Evolutionary conservation across 2,329 filamentous ascomycete genomes (phyloP), one percentile per base, ranked within the genome.

Genomic region (Trichophyton schoenleinii): DNA sequence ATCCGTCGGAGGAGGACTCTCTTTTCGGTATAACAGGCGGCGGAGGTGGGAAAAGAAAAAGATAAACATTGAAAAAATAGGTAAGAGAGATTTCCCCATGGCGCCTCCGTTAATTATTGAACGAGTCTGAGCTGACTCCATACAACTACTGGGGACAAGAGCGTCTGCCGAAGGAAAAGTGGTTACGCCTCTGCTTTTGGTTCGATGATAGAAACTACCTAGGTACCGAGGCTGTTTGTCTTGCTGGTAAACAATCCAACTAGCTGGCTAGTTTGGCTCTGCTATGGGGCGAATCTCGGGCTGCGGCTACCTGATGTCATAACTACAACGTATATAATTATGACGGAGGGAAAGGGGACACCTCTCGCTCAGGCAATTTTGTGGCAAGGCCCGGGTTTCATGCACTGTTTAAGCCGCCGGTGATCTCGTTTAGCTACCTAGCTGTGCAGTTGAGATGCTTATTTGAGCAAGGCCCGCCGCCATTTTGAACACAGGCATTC

Each of bases 21-120:
- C 52, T 55, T 55, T 55, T 55, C 52, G 52, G 52, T 36, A 55
- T 34, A 58, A 58, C 42, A 58, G 57, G 36, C 42, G 57, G 42
- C 36, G 36, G 15, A 38, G 34, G 34, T 38, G 34, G 34, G 34
- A 38, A 38, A 7, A 38, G 22, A 9, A 38, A 38, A 38, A 38
- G 36, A 42, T 15, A 58, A 46, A 58, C 36, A 44, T 44, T 42
- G 42, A 15, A 46, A 58, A 31, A 58, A 52, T 25, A 28, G n/a
- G 15, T 44, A 7, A 44, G 15, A n/a, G 41, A 38, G 34, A 31
- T 31, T 38, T 38, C 20, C 20, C 44, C 44, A 18, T 48, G 18
- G 44, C 44, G 44, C 3, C 20, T 48, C 8, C 8, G 44, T 38
- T 38, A 38, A 38, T 44, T n/a, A 38, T 44, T n/a, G 41, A 44